Percentiles rank a stretch among this genome's conserved stretches.
Evolutionary conservation across 495 filamentous ascomycete species (phyloP).

Genomic region (Rusavskia elegans): DNA sequence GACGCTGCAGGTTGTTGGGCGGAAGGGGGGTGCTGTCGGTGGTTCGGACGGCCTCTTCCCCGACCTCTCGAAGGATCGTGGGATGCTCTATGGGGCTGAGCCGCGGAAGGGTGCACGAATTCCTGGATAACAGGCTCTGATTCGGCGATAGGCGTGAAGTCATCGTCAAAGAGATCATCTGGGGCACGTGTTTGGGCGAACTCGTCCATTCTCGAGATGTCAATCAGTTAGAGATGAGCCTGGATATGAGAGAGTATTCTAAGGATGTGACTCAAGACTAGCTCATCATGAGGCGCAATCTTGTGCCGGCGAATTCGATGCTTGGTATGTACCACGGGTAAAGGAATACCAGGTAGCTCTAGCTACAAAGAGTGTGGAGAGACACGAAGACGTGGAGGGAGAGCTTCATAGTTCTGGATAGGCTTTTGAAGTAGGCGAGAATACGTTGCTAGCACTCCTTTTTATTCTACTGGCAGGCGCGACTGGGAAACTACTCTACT

Average conservation of each 20-base stretch:
- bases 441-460: too few species aligned
- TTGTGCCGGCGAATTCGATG: background rate
- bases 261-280: too few species aligned
- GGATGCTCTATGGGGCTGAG: background rate
- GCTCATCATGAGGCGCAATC: background rate
- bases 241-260: too few species aligned
- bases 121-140: slow-evolving; percentile 7
- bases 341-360: too few species aligned
- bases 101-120: background rate
- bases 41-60: background rate
- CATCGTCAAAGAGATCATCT: slow-evolving; percentile 59
- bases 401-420: too few species aligned
- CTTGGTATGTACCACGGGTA: too few species aligned
- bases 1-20: background rate
- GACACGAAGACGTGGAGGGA: too few species aligned
- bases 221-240: background rate
- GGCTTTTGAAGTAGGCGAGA: too few species aligned
- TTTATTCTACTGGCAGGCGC: too few species aligned
- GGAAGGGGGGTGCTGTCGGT: background rate
- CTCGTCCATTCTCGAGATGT: slow-evolving; percentile 19
- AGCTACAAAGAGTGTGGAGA: too few species aligned
- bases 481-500: too few species aligned
- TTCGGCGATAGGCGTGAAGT: slow-evolving; percentile 45
- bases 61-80: background rate
- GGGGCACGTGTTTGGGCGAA: slow-evolving; percentile 52